Evolutionary conservation across 2,329 filamentous ascomycete genomes (phyloP).

Genomic region (Colletotrichum orbiculare): DNA sequence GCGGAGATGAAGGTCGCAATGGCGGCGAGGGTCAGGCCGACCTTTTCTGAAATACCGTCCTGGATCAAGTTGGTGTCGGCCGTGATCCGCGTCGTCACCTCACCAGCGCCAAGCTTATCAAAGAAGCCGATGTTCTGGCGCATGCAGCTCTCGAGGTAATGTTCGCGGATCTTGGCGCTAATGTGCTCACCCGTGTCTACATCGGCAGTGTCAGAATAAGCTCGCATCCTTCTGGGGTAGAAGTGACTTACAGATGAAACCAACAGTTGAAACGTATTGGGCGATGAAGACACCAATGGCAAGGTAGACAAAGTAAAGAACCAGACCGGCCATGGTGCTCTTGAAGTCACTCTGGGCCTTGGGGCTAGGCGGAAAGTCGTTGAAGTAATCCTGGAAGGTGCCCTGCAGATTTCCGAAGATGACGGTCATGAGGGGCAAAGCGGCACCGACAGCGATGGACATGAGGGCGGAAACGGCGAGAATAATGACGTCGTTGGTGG

Average conservation of each 20-base stretch:
- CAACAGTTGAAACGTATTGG: slow-evolving; percentile 83
- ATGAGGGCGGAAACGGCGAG: slow-evolving; percentile 70
- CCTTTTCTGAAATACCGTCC: slow-evolving; percentile 92
- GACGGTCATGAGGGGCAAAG: slow-evolving; percentile 83
- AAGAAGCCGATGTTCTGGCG: slow-evolving; percentile 93
- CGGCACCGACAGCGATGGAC: slow-evolving; percentile 78
- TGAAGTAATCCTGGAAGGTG: slow-evolving; percentile 74
- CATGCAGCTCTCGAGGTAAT: slow-evolving; percentile 86
- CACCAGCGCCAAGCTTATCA: slow-evolving; percentile 91
- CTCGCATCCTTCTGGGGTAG: neutral
- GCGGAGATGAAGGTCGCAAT: slow-evolving; percentile 86
- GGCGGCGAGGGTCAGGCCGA: slow-evolving; percentile 80
- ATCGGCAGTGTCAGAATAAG: slow-evolving; percentile 6
- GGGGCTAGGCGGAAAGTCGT: slow-evolving; percentile 44
- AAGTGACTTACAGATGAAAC: slow-evolving; percentile 76
- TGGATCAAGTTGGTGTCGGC: slow-evolving; percentile 94
- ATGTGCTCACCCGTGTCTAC: slow-evolving; percentile 80
- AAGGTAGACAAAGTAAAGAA: slow-evolving; percentile 88
- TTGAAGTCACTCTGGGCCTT: slow-evolving; percentile 66
- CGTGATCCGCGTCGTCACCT: slow-evolving; percentile 94
- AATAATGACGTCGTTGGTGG: slow-evolving; percentile 71
- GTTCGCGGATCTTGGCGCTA: slow-evolving; percentile 80
- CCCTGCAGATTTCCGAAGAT: slow-evolving; percentile 82
- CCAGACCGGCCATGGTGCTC: slow-evolving; percentile 68
- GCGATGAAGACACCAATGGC: slow-evolving; percentile 83